Conservation (phyloP, 352 stramenopile genomes). For the Phytophthora crassamura region DNA sequence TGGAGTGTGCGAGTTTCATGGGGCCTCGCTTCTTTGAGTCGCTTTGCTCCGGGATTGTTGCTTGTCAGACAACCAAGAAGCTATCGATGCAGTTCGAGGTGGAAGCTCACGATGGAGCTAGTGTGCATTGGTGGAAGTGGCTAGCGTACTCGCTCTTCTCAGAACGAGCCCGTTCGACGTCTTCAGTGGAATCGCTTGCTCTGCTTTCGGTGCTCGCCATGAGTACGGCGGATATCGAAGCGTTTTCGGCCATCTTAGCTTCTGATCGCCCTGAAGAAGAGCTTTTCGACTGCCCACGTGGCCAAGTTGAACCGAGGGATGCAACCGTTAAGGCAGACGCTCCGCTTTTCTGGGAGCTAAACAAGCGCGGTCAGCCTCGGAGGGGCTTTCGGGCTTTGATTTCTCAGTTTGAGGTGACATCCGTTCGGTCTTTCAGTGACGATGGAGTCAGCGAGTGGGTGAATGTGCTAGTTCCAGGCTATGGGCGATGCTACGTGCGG, state of each 20-base stretch:
- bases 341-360: neutral
- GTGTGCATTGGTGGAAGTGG: constrained; percentile 14
- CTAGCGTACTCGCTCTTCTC: no score
- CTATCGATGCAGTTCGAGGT: neutral
- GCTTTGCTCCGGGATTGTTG: constrained; percentile 11
- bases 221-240: neutral
- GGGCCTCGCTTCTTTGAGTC: neutral
- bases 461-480: constrained; percentile 16
- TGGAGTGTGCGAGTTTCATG: constrained; percentile 6
- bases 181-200: constrained; percentile 3
- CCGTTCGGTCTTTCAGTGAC: constrained; percentile 12
- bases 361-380: constrained; percentile 1
- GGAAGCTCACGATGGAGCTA: neutral
- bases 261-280: constrained; percentile 9
- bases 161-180: neutral
- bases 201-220: neutral
- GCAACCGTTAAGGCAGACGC: constrained; percentile 1
- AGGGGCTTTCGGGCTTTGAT: neutral
- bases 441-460: constrained; percentile 16
- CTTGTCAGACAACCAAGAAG: constrained; percentile 7
- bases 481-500: constrained; percentile 4
- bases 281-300: neutral
- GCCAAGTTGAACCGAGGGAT: neutral
- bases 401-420: neutral
- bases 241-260: neutral